Evolutionary conservation across 768 basidiomycete genomes (phyloP).

Genomic region (Boletus reticulatus): DNA sequence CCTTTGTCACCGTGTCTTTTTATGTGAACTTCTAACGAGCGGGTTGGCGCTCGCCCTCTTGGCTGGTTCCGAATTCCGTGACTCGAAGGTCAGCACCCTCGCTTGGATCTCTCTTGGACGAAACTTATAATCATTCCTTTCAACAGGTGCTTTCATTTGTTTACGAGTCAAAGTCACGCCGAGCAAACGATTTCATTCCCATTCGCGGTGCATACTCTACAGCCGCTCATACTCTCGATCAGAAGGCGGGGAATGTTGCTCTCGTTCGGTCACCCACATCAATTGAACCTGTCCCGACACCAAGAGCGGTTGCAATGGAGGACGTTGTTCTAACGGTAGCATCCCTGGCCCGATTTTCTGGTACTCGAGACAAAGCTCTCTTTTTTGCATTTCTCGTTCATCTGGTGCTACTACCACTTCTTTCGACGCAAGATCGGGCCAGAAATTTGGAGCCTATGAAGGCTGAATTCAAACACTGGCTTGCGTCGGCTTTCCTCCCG

Average conservation of each 20-base stretch:
- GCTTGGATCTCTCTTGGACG: not conserved
- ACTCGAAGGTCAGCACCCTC: slow-evolving; percentile 50
- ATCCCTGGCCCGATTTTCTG: not conserved
- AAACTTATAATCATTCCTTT: not conserved
- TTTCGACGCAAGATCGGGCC: slow-evolving; percentile 43
- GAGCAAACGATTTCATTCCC: slow-evolving; percentile 14
- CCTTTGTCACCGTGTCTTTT: slow-evolving; percentile 48
- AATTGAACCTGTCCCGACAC: not conserved
- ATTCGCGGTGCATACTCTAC: not conserved
- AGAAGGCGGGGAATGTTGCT: not conserved
- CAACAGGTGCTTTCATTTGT: slow-evolving; percentile 60
- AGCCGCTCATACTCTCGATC: slow-evolving; percentile 14
- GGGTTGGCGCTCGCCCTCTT: slow-evolving; percentile 53
- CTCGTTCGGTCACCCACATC: not conserved
- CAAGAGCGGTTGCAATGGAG: not conserved
- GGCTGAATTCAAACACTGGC: slow-evolving; percentile 26
- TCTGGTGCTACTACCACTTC: slow-evolving; percentile 33
- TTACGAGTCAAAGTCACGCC: slow-evolving; percentile 38
- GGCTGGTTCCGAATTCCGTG: slow-evolving; percentile 54
- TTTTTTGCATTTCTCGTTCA: slow-evolving; percentile 41
- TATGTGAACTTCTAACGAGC: slow-evolving; percentile 47
- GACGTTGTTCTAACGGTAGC: slow-evolving; percentile 14
- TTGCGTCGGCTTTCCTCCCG: slow-evolving; percentile 42
- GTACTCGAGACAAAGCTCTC: slow-evolving; percentile 15
- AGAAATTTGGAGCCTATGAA: slow-evolving; percentile 28